Base-by-base conservation (phyloP, 2,329 filamentous ascomycete species). In the Cladophialophora psammophila region DNA sequence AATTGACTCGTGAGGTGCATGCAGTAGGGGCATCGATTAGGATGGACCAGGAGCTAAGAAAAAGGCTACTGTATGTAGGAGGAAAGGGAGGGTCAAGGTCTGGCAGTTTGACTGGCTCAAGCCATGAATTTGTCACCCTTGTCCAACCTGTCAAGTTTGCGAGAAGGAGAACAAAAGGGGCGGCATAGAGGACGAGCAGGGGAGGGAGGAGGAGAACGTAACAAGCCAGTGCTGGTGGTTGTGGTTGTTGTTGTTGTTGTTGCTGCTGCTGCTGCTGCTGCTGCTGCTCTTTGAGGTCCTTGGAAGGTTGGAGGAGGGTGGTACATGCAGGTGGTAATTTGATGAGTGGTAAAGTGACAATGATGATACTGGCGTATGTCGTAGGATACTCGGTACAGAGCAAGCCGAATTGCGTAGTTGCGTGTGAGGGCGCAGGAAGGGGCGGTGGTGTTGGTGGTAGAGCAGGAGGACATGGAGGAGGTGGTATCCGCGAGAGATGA, bases 11-110 rank as follows among this genome's bases (percentile, higher is more conserved):
- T 52, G 26, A 34, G 57, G 31, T 48, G 57, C 26, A 12, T 53
- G 42, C 48, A 52, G 59, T 52, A 61, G 57, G 13, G 13, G 26
- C 7, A 15, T 50, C 57, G 57, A 60, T 60, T 60, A 31, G 57
- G 34, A 34, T 55, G 45, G 45, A 50, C 18, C 12, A 9, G 15
- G 15, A 50, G 45, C 45, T 50, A 50, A 50, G 45, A 20, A 5
- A 50, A 50, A 26, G 20, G 45, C 45, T 50, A 50, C 45, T 10
- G 45, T 26, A 50, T 20, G 45, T 50, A 26, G 45, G 45, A 50
- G 18, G 18, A 26, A 50, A 2, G 26, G 6, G 45, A 50, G 45
- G 18, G 45, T 50, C 45, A 20, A 50, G 20, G 45, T 50, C 26
- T 18, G 10, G 45, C 3, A n/a, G 26, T 10, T 50, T 50, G 45